A percentile compares a stretch with the other conserved stretches of the same genome.
phyloP scores from a whole-genome alignment of 2,329 filamentous ascomycete species.

The Coleophoma crateriformis region DNA sequence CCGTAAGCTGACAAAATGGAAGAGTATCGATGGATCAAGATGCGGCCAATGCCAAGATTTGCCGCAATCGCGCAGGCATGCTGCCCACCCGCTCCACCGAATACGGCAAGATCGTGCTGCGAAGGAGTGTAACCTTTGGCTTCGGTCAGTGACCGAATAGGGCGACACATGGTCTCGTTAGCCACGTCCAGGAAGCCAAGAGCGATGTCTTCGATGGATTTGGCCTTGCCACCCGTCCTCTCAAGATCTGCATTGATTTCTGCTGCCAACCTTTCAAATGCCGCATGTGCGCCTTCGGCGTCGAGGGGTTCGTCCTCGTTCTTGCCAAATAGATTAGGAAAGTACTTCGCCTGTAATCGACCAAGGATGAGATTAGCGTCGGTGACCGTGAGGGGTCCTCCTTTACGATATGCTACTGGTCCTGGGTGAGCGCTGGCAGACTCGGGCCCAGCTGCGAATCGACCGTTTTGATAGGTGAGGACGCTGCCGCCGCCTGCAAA shows the following conservation, averaged over 20 bases:
- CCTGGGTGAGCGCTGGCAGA: slow-evolving; percentile 70
- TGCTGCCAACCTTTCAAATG: slow-evolving; percentile 69
- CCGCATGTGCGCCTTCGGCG: slow-evolving; percentile 62
- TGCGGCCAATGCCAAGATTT: slow-evolving; percentile 77
- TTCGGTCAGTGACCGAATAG: slow-evolving; percentile 84
- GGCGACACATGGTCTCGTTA: slow-evolving; percentile 85
- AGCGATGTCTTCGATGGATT: slow-evolving; percentile 53
- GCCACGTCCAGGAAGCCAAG: slow-evolving; percentile 76
- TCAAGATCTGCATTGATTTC: slow-evolving; percentile 69
- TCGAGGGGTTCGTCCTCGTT: slow-evolving; percentile 80
- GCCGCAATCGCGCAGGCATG: slow-evolving; percentile 84
- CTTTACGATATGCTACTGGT: slow-evolving; percentile 85
- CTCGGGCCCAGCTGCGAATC: slow-evolving; percentile 67
- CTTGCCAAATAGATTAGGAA: slow-evolving; percentile 89
- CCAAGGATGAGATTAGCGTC: slow-evolving; percentile 86
- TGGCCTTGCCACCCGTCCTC: slow-evolving; percentile 39
- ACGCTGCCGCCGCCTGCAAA: slow-evolving; percentile 36
- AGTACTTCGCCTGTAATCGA: slow-evolving; percentile 78
- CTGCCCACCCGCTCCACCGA: slow-evolving; percentile 86
- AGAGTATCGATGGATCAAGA: slow-evolving; percentile 79
- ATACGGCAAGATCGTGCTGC: slow-evolving; percentile 80
- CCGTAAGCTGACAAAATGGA: slow-evolving; percentile 46
- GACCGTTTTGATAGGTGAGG: slow-evolving; percentile 62
- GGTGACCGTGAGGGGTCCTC: slow-evolving; percentile 81
- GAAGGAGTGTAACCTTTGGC: slow-evolving; percentile 86